phyloP scores from a whole-genome alignment of 371 early-diverging fungal species.

The Dichotomocladium elegans region DNA sequence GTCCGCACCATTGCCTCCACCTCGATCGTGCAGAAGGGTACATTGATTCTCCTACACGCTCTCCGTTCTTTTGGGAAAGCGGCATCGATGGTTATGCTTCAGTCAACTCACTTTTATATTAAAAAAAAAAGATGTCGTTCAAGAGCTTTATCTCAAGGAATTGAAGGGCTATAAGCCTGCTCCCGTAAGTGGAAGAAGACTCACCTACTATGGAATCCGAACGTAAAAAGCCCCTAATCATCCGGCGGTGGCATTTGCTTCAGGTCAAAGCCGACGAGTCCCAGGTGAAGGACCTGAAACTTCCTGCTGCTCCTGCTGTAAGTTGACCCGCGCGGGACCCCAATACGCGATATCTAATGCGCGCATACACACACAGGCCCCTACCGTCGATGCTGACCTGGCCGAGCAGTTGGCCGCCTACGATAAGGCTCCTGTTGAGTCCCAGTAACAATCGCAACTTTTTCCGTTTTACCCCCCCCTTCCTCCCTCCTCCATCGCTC shows the following conservation, averaged over 20 bases:
- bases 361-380: conserved; percentile 18
- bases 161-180: conserved; percentile 52
- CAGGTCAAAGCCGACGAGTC: conserved; percentile 39
- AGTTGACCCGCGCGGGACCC: conserved; percentile 1
- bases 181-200: conserved; percentile 29
- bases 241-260: neutral
- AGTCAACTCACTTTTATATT: neutral
- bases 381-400: conserved; percentile 40
- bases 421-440: conserved; percentile 41
- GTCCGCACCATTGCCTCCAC: conserved; percentile 37
- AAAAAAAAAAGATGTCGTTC: conserved; percentile 35
- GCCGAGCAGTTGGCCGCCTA: conserved; percentile 44
- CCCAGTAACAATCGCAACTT: no score
- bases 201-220: neutral
- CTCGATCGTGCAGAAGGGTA: conserved; percentile 46
- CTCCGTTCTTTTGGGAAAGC: neutral
- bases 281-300: conserved; percentile 48
- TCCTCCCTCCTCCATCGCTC: no score
- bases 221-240: no score
- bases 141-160: conserved; percentile 49
- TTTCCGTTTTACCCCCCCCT: no score
- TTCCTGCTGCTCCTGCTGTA: conserved; percentile 48
- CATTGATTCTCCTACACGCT: no score
- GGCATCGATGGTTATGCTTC: no score
- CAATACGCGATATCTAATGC: neutral